Conservation (phyloP, 805 yeast species). For the Barnettozyma vustinii region DNA sequence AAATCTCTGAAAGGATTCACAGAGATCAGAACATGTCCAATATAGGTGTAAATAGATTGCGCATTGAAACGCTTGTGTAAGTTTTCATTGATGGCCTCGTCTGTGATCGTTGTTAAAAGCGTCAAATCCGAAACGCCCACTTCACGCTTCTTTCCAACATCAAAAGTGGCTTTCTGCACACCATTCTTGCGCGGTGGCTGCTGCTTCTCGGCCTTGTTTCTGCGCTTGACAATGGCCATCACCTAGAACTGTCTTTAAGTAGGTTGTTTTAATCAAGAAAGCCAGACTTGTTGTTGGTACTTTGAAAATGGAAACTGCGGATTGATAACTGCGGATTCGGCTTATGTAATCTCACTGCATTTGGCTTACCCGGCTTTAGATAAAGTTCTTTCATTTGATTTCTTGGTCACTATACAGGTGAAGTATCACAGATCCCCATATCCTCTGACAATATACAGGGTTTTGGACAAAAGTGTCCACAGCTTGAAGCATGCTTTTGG, state of each 20-base stretch:
- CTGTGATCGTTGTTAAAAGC: slow-evolving; percentile 78
- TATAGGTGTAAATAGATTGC: slow-evolving; percentile 86
- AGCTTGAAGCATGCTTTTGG: background rate
- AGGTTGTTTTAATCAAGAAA: background rate
- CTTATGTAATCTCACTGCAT: background rate
- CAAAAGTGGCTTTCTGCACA: slow-evolving; percentile 87
- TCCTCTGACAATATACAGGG: background rate
- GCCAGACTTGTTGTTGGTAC: too few species aligned
- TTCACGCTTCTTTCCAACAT: slow-evolving; percentile 81
- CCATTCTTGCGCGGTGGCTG: slow-evolving; percentile 54
- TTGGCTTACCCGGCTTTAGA: background rate
- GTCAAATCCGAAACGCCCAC: slow-evolving; percentile 98
- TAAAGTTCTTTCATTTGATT: too few species aligned
- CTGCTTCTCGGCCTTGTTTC: slow-evolving; percentile 37
- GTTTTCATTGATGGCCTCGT: slow-evolving; percentile 89
- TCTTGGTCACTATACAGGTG: too few species aligned
- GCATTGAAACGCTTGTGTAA: slow-evolving; percentile 84
- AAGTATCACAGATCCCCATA: background rate
- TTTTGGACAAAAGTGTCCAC: background rate
- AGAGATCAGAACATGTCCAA: slow-evolving; percentile 90
- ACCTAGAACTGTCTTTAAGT: background rate
- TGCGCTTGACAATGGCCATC: slow-evolving; percentile 74
- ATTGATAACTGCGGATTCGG: background rate
- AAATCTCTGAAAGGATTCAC: slow-evolving; percentile 95
- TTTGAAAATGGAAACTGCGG: background rate